Evolutionary conservation across 225 moss, liverwort and hornwort species (phyloP).

Genomic region (Pseudisothecium myosuroides): DNA sequence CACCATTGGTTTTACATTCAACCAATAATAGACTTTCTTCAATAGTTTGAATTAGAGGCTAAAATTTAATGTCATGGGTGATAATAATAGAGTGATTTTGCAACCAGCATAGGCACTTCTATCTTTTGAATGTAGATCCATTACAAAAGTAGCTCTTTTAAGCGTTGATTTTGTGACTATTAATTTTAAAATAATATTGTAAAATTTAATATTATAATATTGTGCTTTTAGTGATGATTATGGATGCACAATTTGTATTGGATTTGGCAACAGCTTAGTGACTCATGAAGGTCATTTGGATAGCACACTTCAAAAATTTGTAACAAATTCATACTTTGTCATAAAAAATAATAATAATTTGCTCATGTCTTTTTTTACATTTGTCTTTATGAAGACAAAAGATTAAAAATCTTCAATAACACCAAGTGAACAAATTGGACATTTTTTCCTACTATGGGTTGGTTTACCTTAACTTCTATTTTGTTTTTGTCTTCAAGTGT

Average conservation of each 20-base stretch:
- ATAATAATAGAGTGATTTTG: neutral
- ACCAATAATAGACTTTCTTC: too few species aligned
- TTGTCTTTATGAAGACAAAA: neutral
- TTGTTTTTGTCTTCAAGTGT: neutral
- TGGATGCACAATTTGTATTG: neutral
- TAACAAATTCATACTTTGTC: neutral
- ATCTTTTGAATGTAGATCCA: neutral
- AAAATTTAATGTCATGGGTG: neutral
- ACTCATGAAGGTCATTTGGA: neutral
- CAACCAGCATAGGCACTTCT: neutral
- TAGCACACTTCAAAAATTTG: neutral
- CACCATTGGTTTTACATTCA: neutral
- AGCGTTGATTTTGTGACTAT: neutral
- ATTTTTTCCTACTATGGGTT: neutral
- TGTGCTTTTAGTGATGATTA: neutral
- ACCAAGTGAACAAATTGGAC: fast-evolving
- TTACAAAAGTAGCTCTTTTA: neutral
- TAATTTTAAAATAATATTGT: neutral
- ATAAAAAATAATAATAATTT: too few species aligned
- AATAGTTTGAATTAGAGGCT: too few species aligned
- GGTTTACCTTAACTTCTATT: neutral
- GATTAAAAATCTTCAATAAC: too few species aligned
- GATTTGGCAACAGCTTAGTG: neutral
- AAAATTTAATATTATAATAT: too few species aligned
- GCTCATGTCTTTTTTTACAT: fast-evolving